A percentile compares a stretch with the other conserved stretches of the same genome.
Evolutionary conservation across 148 eudicot species (phyloP).

Genomic region (Camellia granthamiana): DNA sequence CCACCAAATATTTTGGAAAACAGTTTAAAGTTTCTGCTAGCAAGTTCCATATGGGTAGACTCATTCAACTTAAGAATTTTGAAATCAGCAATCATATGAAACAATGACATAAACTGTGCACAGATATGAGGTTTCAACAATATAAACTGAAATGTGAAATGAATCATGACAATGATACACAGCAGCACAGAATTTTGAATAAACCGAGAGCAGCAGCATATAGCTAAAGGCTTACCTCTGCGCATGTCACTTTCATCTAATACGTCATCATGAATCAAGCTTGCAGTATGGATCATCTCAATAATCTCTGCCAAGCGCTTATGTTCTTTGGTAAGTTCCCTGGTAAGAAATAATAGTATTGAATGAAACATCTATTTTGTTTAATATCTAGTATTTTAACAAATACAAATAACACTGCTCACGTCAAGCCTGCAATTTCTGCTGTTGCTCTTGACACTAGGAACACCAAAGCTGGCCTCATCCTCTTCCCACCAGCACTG

Average conservation of each 20-base stretch:
- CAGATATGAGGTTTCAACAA: background rate
- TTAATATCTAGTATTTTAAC: constrained; percentile 14
- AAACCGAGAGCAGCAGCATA: background rate
- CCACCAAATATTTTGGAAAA: background rate
- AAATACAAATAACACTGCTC: constrained; percentile 21
- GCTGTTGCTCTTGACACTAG: constrained; percentile 36
- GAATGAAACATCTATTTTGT: constrained; percentile 5
- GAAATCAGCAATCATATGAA: no score
- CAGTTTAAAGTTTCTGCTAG: background rate
- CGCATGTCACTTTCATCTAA: constrained; percentile 88
- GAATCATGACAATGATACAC: background rate
- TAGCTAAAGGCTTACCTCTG: constrained; percentile 54
- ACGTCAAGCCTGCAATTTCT: constrained; percentile 74
- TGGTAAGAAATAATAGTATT: constrained; percentile 29
- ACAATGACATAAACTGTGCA: no score
- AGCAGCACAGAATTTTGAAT: constrained; percentile 50
- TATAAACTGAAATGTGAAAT: background rate
- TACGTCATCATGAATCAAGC: constrained; percentile 91
- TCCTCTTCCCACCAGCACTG: constrained; percentile 95
- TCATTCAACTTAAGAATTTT: background rate
- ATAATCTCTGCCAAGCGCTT: constrained; percentile 83
- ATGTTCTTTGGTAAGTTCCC: constrained; percentile 82
- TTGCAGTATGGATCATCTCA: constrained; percentile 94
- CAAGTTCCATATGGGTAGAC: background rate
- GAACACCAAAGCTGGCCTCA: constrained; percentile 93